Conservation (phyloP, 176 grass and related monocot species). For the Bolboschoenus planiculmis region DNA sequence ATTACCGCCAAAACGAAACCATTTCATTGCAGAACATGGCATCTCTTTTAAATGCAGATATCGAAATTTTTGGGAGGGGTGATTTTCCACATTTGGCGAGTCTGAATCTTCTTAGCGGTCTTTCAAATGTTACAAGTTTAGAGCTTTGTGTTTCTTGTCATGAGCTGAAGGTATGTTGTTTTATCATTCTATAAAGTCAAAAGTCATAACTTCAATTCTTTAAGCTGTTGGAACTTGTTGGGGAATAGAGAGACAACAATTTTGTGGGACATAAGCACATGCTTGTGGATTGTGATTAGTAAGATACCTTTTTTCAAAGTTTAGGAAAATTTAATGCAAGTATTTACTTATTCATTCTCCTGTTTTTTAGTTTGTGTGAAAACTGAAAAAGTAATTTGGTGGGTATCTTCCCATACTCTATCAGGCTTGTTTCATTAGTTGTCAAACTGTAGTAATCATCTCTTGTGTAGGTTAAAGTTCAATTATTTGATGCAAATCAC, state of each 20-base stretch:
- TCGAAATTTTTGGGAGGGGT: background rate
- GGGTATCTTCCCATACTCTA: too few species aligned
- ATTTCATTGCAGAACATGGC: background rate
- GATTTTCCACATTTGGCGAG: too few species aligned
- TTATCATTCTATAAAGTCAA: background rate
- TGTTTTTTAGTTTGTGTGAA: too few species aligned
- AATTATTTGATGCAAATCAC: too few species aligned
- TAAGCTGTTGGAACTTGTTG: background rate
- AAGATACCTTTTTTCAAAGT: too few species aligned
- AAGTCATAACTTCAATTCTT: background rate
- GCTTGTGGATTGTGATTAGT: too few species aligned
- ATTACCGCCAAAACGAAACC: background rate
- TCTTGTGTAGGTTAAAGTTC: too few species aligned
- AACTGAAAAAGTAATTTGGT: too few species aligned
- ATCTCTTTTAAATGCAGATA: background rate
- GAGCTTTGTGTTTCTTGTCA: background rate
- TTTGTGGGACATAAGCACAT: background rate
- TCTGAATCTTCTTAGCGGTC: background rate
- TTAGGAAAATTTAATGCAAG: too few species aligned
- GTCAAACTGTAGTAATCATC: too few species aligned
- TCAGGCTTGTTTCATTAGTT: too few species aligned
- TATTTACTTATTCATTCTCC: too few species aligned
- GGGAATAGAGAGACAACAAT: background rate
- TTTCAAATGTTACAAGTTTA: background rate
- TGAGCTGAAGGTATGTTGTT: background rate